Base-by-base conservation (phyloP, 2,329 filamentous ascomycete genomes). In the Leptographium radiaticola region DNA sequence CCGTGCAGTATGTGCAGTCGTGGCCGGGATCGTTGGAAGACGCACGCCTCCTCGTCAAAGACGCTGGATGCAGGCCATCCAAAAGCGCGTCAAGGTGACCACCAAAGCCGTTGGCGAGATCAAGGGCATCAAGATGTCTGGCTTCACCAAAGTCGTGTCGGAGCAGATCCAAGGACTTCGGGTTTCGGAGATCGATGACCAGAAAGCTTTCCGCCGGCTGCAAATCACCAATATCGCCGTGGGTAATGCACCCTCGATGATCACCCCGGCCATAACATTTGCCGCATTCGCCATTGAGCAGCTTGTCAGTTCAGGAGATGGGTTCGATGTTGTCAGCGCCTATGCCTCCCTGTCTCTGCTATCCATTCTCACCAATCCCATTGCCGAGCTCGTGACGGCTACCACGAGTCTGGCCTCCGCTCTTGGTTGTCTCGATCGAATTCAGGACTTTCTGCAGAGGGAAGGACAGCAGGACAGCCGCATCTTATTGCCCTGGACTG, bases 61-160 rank as follows among this genome's bases (percentile, higher is more conserved):
- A n/a, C 31, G 43, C n/a, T 78, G 75, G 75, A 66, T 77, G 30
- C 65, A 71, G 53, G 73, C 73, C 16, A 74, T 75, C 16, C 68
- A 77, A 58, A 64, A 64, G 31, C 70, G 75, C 3, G 70, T 78
- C 34, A 71, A 68, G 5, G 68, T 70, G 11, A 78, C 74, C 0
- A 66, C 71, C 7, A 67, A 68, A 6, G 71, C 75, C 58, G 64
- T 78, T 0, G 68, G 67, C 5, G 71, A 69, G n/a, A 76, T 78
- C 64, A 76, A 75, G 58, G 70, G 69, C n/a, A 66, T 77, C 52
- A 77, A 76, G 57, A 70, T 77, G 56, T 66, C 71, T 1, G 75
- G 74, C 0, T 59, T 77, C 12, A 70, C 68, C 33, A 61, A 68
- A 15, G 66, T 66, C 1, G 71, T 59, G 64, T 61, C 30, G 7